Percentiles rank a stretch among this genome's conserved stretches.
Evolutionary conservation across 768 basidiomycete species (phyloP).

Genomic region (Udeniomyces megalosporus): DNA sequence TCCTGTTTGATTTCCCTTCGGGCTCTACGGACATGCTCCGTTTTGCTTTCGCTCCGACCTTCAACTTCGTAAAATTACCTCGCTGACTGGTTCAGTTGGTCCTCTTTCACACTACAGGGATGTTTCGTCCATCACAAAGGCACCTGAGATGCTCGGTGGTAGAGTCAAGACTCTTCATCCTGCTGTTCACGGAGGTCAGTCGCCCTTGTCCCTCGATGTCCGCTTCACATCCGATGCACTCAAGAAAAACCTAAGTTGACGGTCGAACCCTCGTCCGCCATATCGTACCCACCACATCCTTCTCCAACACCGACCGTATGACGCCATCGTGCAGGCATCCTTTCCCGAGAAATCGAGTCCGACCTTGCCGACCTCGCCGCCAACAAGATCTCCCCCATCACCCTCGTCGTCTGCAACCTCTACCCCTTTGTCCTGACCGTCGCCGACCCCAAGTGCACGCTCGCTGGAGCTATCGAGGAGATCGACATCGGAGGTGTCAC

Average conservation of each 20-base stretch:
- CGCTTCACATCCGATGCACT: not conserved
- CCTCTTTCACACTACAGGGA: slow-evolving; percentile 42
- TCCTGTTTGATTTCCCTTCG: not conserved
- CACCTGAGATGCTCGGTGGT: slow-evolving; percentile 97
- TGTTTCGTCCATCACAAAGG: slow-evolving; percentile 92
- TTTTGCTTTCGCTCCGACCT: not conserved
- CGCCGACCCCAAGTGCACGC: slow-evolving; percentile 62
- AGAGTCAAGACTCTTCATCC: slow-evolving; percentile 97
- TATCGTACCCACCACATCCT: not conserved
- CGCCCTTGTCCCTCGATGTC: not conserved
- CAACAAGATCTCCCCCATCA: slow-evolving; percentile 78
- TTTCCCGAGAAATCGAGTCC: slow-evolving; percentile 77
- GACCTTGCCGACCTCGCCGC: slow-evolving; percentile 71
- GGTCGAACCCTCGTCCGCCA: too few relatives aligned
- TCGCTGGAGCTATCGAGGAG: slow-evolving; percentile 87
- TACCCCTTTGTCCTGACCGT: slow-evolving; percentile 93
- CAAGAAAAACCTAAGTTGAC: too few relatives aligned
- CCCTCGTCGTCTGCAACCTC: slow-evolving; percentile 96
- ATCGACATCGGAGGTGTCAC: slow-evolving; percentile 98
- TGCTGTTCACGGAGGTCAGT: slow-evolving; percentile 82
- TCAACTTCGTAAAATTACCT: not conserved
- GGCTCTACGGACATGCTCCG: not conserved
- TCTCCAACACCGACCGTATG: not conserved
- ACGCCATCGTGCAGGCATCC: slow-evolving; percentile 49
- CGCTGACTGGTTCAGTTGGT: not conserved